Percentiles rank a stretch among this genome's conserved stretches.
phyloP scores from a whole-genome alignment of 2,329 filamentous ascomycete genomes.

The Fusarium sp. region DNA sequence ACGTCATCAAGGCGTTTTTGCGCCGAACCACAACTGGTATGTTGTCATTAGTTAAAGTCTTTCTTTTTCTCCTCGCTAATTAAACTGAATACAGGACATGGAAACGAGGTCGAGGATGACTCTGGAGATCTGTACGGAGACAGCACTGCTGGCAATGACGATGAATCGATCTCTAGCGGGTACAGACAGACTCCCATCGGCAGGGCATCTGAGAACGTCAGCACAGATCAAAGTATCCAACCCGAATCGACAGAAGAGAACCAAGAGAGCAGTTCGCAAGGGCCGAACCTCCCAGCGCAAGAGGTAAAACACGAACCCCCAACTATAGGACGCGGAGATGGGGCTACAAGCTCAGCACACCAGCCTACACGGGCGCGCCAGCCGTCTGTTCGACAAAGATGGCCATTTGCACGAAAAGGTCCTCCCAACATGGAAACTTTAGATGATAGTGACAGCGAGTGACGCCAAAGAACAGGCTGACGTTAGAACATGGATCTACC shows the following conservation, averaged over 20 bases:
- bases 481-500: accelerated
- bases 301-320: accelerated
- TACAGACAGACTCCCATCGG: accelerated
- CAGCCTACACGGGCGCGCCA: neutral
- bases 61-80: accelerated
- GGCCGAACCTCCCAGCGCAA: accelerated
- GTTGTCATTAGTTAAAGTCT: accelerated
- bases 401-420: accelerated
- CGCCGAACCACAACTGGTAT: accelerated
- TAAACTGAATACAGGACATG: accelerated
- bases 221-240: neutral
- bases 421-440: neutral
- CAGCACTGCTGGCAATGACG: accelerated
- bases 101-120: neutral
- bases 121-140: neutral
- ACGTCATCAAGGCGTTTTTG: neutral
- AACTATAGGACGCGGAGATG: accelerated
- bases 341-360: accelerated
- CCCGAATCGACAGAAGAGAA: accelerated
- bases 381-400: neutral
- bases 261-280: accelerated
- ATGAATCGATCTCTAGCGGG: accelerated
- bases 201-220: neutral
- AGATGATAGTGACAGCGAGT: neutral
- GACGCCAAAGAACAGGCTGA: neutral